Evolutionary conservation across 345 rosid species (phyloP), one percentile per base, ranked within the genome.

Genomic region (Aquilaria sinensis): DNA sequence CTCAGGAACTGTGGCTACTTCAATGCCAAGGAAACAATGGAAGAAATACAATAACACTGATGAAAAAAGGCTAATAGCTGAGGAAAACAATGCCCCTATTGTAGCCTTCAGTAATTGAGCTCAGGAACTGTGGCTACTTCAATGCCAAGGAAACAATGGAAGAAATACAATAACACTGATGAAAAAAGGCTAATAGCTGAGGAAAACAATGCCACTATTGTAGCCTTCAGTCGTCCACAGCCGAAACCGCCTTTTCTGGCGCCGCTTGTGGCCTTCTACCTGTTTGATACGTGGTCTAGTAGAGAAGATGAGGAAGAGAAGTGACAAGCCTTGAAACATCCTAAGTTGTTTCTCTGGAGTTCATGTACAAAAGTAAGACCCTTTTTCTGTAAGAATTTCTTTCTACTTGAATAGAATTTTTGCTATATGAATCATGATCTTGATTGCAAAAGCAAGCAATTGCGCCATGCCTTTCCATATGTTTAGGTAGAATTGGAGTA

Each of bases 181-280:
- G 77, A 63, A 65, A 72, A 60, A 58, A 56, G 53, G 58, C 46
- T 31, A 1, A 31, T 68, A 10, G 31, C 65, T 45, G 51, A 29
- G 30, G 85, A 72, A 60, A 72, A 72, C 32, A 63, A 67, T 2
- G 88, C 81, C 47, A 86, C 85, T 6, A 61, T 67, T 23, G 83
- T 72, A 49, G 81, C 94, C 58, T 83, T 84, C 63, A 70, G 85
- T 63, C 82, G 71, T 64, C 93, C 87, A 2, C 88, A 82, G 0
- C 88, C 77, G 1, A 63, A 70, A 9, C 74, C 81, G 0, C 88
- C 88, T 9, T 51, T 84, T 51, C 52, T 84, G 1, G 90, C 86
- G 53, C 89, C 90, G 0, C 23, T 85, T 46, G 56, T 87, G 63
- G 80, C 81, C 61, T 76, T 82, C 52, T 82, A 82, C 2, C 65